Percentiles rank a stretch among this genome's conserved stretches.
phyloP scores from a whole-genome alignment of 768 basidiomycete species.

The Amanita rubescens region DNA sequence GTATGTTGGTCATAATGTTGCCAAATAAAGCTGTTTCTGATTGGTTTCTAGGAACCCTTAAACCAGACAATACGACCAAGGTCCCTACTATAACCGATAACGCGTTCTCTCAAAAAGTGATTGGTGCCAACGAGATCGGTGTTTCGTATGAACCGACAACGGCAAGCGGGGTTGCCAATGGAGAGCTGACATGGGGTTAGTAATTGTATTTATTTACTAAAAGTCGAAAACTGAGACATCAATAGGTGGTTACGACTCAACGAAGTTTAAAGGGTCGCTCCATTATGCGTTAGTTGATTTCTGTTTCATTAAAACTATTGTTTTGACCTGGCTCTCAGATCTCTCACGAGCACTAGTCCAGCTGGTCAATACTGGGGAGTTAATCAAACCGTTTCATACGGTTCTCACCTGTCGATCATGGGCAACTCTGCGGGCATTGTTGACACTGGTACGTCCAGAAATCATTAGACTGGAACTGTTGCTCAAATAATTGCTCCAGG shows the following conservation, averaged over 20 bases:
- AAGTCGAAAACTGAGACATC: slow-evolving; percentile 1
- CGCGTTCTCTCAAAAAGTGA: slow-evolving; percentile 33
- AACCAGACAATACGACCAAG: slow-evolving; percentile 16
- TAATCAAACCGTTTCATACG: slow-evolving; percentile 46
- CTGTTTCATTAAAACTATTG: background rate
- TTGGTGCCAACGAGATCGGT: slow-evolving; percentile 34
- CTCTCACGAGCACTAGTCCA: slow-evolving; percentile 40
- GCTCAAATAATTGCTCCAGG: slow-evolving; percentile 18
- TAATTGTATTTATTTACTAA: slow-evolving; percentile 14
- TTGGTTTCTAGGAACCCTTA: slow-evolving; percentile 23
- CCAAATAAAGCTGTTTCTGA: background rate
- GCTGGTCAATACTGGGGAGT: slow-evolving; percentile 53
- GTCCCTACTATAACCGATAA: slow-evolving; percentile 57
- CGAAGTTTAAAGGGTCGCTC: slow-evolving; percentile 37
- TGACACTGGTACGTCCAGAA: slow-evolving; percentile 36
- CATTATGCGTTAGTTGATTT: slow-evolving; percentile 27
- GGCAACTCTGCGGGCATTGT: slow-evolving; percentile 46
- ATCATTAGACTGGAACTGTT: background rate
- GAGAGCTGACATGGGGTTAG: slow-evolving; percentile 48
- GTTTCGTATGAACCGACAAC: slow-evolving; percentile 44
- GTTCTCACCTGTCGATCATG: slow-evolving; percentile 38
- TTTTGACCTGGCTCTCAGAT: slow-evolving; percentile 18
- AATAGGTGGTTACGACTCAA: slow-evolving; percentile 35
- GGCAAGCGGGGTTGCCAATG: slow-evolving; percentile 28
- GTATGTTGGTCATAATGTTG: slow-evolving; percentile 11